phyloP scores from a whole-genome alignment of 2,329 filamentous ascomycete species.

The Phialophora expanda region DNA sequence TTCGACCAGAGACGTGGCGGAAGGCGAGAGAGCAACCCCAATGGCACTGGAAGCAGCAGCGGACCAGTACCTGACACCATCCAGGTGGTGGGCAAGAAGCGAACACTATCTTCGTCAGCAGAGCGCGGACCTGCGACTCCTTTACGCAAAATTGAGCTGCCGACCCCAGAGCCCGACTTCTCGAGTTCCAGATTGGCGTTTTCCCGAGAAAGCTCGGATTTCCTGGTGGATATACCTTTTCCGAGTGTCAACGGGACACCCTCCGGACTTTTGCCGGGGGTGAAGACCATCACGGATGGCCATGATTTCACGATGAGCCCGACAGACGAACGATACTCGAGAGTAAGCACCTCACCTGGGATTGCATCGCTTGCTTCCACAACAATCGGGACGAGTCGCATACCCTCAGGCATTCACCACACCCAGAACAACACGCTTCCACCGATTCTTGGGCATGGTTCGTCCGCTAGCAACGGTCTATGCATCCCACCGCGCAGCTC shows the following conservation, averaged over 20 bases:
- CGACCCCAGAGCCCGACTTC: conserved; percentile 38
- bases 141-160: conserved; percentile 36
- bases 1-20: conserved; percentile 47
- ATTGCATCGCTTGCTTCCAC: conserved; percentile 31
- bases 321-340: conserved; percentile 29
- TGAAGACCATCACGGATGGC: conserved; percentile 36
- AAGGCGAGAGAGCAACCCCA: conserved; percentile 29
- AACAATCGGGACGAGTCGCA: conserved; percentile 20
- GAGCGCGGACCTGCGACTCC: conserved; percentile 33
- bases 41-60: conserved; percentile 7
- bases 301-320: conserved; percentile 29
- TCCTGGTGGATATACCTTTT: conserved; percentile 29
- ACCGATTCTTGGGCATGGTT: conserved; percentile 32
- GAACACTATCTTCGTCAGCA: conserved; percentile 33
- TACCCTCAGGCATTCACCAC: conserved; percentile 12
- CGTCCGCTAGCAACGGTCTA: conserved; percentile 23
- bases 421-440: conserved; percentile 34
- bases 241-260: conserved; percentile 22
- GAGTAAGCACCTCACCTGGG: conserved; percentile 33
- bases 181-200: conserved; percentile 28
- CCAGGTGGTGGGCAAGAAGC: conserved; percentile 37
- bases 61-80: conserved; percentile 21
- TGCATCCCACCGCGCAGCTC: conserved; percentile 26
- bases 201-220: conserved; percentile 36
- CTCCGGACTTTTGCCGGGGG: conserved; percentile 32